Evolutionary conservation across 768 basidiomycete species (phyloP), one percentile per base, ranked within the genome.

Genomic region (Rossbeevera mucosa): DNA sequence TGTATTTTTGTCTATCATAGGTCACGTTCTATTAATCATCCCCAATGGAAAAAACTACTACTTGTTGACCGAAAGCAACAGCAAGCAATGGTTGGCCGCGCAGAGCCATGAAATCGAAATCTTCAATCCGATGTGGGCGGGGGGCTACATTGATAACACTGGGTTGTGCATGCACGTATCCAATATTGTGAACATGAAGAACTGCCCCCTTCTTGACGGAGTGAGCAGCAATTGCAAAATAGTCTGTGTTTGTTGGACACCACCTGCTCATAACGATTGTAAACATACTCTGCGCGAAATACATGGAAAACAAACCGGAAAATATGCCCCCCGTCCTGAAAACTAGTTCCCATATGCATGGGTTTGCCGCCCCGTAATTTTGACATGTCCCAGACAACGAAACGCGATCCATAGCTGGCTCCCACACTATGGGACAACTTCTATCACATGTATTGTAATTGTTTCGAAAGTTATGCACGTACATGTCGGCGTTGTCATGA

Each of bases 351-450:
- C 4, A 77, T 76, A n/a, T 78, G 70, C 56, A 72, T 70, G 1
- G 90, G 90, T 56, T 86, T 83, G 7, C 91, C 90, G 28, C 90
- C 90, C 41, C 80, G 76, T 30, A 90, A 70, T 59, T 79, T 80
- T 12, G 80, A 76, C 48, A 88, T 75, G 63, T 92, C 85, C 91
- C 91, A 92, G 18, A 92, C 64, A 14, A 81, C 77, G 64, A 88
- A 90, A 47, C 74, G 76, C n/a, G 81, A 73, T 8, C 86, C 86
- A 63, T 83, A 90, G 20, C 81, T 80, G 26, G 84, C 85, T 36
- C 91, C 91, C 42, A 92, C 77, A 48, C 90, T 91, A 53, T 49
- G 52, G 0, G 14, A 16, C 41, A 36, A 13, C 20, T 30, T 48
- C 30, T 28, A 55, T 51, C 20, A 48, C 2, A 47, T 18, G 8